Conservation (phyloP, 2,329 filamentous ascomycete species). For the Xylaria multiplex region DNA sequence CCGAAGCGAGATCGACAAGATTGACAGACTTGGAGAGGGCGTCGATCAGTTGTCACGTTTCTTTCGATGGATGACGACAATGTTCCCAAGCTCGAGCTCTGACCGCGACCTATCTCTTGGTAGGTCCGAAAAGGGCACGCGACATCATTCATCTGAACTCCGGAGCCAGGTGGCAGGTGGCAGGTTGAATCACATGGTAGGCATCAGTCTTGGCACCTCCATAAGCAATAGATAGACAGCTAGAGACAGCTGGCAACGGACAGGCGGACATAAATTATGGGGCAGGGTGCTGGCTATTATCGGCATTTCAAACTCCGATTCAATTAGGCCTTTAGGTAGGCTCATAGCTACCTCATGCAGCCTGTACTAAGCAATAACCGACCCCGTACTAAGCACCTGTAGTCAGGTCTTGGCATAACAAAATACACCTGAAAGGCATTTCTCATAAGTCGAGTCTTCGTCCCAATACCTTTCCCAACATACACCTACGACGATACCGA, state of each 20-base stretch:
- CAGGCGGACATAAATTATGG: neutral
- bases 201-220: neutral
- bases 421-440: no score
- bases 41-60: constrained; percentile 14
- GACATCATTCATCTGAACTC: constrained; percentile 22
- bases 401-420: neutral
- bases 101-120: neutral
- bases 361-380: no score
- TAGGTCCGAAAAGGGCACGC: constrained; percentile 20
- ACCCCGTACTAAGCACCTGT: no score
- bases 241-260: constrained; percentile 6
- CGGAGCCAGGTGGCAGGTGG: constrained; percentile 11
- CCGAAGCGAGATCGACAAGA: neutral
- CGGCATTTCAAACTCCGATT: constrained; percentile 18
- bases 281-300: neutral
- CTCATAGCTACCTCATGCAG: no score
- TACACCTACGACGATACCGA: neutral
- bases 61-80: constrained; percentile 9
- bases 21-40: neutral
- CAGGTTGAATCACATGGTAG: neutral
- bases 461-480: no score
- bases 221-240: neutral
- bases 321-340: neutral
- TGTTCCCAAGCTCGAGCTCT: constrained; percentile 3
- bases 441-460: no score